These are phyloP conservation scores for Mucor racemosus DNA, from an alignment of 371 early-diverging fungal genomes.

Conservation along the genomic window DNA sequence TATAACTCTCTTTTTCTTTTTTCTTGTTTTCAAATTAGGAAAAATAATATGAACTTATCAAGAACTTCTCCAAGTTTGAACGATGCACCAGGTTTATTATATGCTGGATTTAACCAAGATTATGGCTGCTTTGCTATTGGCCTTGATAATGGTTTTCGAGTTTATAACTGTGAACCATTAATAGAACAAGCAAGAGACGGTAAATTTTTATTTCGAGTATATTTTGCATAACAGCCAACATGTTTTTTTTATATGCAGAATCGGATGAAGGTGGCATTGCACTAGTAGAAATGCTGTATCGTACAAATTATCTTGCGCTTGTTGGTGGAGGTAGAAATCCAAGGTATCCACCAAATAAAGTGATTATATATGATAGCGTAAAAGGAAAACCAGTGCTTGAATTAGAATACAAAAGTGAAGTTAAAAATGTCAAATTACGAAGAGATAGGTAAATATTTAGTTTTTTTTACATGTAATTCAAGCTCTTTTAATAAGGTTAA, in stretches of 20 bases:
- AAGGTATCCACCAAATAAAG: slow-evolving; percentile 89
- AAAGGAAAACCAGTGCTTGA: slow-evolving; percentile 75
- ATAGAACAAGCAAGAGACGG: slow-evolving; percentile 83
- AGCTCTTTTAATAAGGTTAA: neutral
- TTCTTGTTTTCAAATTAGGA: neutral
- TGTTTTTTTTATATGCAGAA: slow-evolving; percentile 7
- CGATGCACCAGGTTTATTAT: slow-evolving; percentile 65
- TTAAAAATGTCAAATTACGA: slow-evolving; percentile 80
- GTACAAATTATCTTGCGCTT: slow-evolving; percentile 90
- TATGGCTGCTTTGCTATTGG: slow-evolving; percentile 95
- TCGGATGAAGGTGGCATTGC: slow-evolving; percentile 89
- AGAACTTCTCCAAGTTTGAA: slow-evolving; percentile 52
- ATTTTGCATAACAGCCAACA: too few species aligned
- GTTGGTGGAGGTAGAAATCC: slow-evolving; percentile 95
- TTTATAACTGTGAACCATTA: slow-evolving; percentile 94
- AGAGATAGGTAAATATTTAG: slow-evolving; percentile 67
- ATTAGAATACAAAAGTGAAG: slow-evolving; percentile 82
- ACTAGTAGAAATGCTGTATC: slow-evolving; percentile 94
- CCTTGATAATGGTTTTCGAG: slow-evolving; percentile 85
- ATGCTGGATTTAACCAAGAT: slow-evolving; percentile 81
- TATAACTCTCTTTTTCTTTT: neutral
- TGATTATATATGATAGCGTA: slow-evolving; percentile 87
- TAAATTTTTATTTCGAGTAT: slow-evolving; percentile 27
- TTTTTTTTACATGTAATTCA: too few species aligned
- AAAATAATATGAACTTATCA: slow-evolving; percentile 60